Evolutionary conservation across 352 stramenopile genomes (phyloP).

Genomic region (Pythium apleroticum): DNA sequence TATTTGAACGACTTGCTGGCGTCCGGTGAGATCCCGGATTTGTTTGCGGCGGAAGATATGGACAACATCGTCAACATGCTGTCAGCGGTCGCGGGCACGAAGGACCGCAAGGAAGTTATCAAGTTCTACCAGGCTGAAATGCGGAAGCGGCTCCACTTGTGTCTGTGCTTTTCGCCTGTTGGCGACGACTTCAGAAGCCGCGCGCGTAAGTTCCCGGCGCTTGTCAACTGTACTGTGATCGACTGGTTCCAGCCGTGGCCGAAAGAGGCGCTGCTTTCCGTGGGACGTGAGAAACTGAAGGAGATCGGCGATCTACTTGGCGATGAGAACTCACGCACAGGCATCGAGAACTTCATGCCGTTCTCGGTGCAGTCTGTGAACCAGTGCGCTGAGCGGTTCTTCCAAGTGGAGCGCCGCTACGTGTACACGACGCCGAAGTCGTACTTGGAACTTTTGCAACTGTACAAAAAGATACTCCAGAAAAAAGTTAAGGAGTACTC

Average conservation of each 20-base stretch:
- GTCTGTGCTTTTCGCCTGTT: constrained; percentile 94
- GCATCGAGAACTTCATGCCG: constrained; percentile 96
- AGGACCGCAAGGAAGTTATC: constrained; percentile 92
- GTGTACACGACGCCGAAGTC: constrained; percentile 96
- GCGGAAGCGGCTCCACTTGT: constrained; percentile 94
- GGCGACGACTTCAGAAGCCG: constrained; percentile 95
- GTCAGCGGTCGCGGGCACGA: constrained; percentile 66
- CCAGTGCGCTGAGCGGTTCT: constrained; percentile 89
- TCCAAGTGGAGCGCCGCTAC: constrained; percentile 86
- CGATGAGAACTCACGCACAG: constrained; percentile 66
- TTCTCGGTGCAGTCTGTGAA: constrained; percentile 95
- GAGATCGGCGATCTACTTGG: constrained; percentile 86
- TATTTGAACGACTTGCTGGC: constrained; percentile 96
- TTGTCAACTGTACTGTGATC: constrained; percentile 96
- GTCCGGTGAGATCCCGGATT: constrained; percentile 92
- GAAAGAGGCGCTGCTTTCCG: constrained; percentile 90
- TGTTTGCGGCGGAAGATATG: constrained; percentile 94
- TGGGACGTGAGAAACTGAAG: constrained; percentile 88
- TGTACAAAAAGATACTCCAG: constrained; percentile 93
- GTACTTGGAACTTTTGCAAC: constrained; percentile 93
- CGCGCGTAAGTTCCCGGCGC: constrained; percentile 93
- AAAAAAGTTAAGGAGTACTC: constrained; percentile 92
- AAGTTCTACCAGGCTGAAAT: constrained; percentile 95
- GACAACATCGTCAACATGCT: constrained; percentile 92
- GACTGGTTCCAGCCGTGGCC: constrained; percentile 95